Evolutionary conservation across 176 grass and related monocot species (phyloP), one percentile per base, ranked within the genome.

Genomic region (Leersia perrieri): DNA sequence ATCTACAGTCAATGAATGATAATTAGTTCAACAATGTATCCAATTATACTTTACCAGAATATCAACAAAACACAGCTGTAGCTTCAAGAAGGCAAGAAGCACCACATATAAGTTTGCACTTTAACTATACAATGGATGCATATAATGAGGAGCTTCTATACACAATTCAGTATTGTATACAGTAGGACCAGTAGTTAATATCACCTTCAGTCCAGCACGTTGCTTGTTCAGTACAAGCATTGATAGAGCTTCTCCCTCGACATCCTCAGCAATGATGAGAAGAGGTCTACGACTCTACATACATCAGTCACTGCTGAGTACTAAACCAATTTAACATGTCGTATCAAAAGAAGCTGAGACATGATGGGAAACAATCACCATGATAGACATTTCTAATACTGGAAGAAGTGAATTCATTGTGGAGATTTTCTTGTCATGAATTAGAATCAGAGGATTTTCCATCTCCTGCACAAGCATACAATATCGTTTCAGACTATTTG

Each of bases 351-450:
- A 66, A 73, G 6, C 27, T 31, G 51, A 60, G 0, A 22, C 34
- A 36, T 27, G 68, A 64, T 47, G 55, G 15, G 62, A 41, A 0
- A 80, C 35, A 72, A 10, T 83, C 89, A 98, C 95, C 84, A 91
- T 83, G 67, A 98, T 69, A 41, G 92, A 89, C 90, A 98, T 73
- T 83, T 94, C 90, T 69, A 98, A 32, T 77, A 45, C 74, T 83
- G 44, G 83, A 79, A 94, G 83, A 72, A 98, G 85, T 58, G 92
- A 94, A 82, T 93, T 91, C 85, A 93, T 93, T 78, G 66, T 89
- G 66, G 92, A 91, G 65, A 98, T 98, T 81, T 98, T 98, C 81
- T 98, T 93, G 80, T 95, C 95, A 76, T 95, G 90, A 75, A 98
- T 98, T 88, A 98, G 92, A 80, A 98, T 94, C 45, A 94, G 67